Evolutionary conservation across 768 basidiomycete genomes (phyloP).

Genomic region (Porpolomopsis calyptriformis): DNA sequence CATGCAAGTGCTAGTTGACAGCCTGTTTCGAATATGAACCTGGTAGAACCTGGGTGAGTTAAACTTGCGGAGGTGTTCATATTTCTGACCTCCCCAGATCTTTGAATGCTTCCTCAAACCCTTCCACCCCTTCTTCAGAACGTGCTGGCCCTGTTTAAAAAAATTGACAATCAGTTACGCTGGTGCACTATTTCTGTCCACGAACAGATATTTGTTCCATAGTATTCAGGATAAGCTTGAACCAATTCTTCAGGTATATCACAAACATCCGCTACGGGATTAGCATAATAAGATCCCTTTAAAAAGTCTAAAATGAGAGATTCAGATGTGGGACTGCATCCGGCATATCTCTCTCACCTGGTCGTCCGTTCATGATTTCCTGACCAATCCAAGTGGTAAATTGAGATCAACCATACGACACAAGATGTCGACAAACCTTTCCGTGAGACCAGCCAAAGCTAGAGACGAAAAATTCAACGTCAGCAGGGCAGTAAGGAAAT

Average conservation of each 20-base stretch:
- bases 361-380: constrained; percentile 96
- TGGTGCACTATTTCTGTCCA: neutral
- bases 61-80: neutral
- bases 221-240: constrained; percentile 68
- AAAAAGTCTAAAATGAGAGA: constrained; percentile 44
- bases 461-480: neutral
- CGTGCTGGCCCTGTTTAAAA: constrained; percentile 45
- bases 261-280: constrained; percentile 59
- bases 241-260: constrained; percentile 47
- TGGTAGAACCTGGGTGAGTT: constrained; percentile 17
- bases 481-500: neutral
- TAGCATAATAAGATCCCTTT: constrained; percentile 94
- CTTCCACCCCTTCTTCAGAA: constrained; percentile 52
- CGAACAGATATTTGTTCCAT: constrained; percentile 78
- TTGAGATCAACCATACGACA: neutral
- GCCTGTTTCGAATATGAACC: constrained; percentile 77
- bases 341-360: constrained; percentile 32
- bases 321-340: neutral
- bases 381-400: constrained; percentile 17
- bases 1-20: constrained; percentile 76
- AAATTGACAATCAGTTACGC: neutral
- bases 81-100: constrained; percentile 52
- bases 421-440: constrained; percentile 42
- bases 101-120: constrained; percentile 85
- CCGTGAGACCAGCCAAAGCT: constrained; percentile 99